Percentiles rank a stretch among this genome's conserved stretches.
Conservation (phyloP, 306 rosid species). For the Corylus americana region DNA sequence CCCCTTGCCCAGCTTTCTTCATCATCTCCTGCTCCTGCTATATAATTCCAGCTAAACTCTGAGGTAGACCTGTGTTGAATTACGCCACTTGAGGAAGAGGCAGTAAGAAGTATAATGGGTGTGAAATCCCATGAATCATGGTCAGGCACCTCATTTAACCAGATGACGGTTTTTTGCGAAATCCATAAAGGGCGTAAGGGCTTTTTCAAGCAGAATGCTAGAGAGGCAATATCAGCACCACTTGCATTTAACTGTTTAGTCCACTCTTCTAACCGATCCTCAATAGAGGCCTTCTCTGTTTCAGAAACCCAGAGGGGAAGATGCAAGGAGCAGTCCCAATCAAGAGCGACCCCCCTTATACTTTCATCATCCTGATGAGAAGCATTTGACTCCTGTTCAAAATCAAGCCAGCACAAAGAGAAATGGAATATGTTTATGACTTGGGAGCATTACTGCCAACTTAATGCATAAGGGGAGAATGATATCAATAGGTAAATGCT, state of each 20-base stretch:
- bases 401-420: slow-evolving; percentile 15
- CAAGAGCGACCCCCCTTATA: slow-evolving; percentile 24
- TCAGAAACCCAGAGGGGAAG: slow-evolving; percentile 86
- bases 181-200: slow-evolving; percentile 92
- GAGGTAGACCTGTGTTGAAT: slow-evolving; percentile 63
- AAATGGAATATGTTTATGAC: too few species aligned
- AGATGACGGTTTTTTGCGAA: slow-evolving; percentile 80
- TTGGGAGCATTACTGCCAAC: too few species aligned
- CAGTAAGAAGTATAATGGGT: slow-evolving; percentile 79
- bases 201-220: slow-evolving; percentile 62
- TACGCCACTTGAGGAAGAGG: slow-evolving; percentile 53
- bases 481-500: too few species aligned
- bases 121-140: slow-evolving; percentile 96
- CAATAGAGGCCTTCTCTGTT: slow-evolving; percentile 72
- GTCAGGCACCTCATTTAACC: slow-evolving; percentile 92
- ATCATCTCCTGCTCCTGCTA: slow-evolving; percentile 87
- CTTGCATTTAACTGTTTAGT: slow-evolving; percentile 53
- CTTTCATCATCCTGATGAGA: slow-evolving; percentile 25
- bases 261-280: slow-evolving; percentile 76
- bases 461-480: too few species aligned
- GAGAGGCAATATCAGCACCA: slow-evolving; percentile 80
- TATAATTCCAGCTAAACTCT: slow-evolving; percentile 92
- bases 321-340: slow-evolving; percentile 94
- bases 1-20: slow-evolving; percentile 98
- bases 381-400: slow-evolving; percentile 39